Conservation (phyloP, 352 stramenopile genomes). For the Phytophthora citrophthora region DNA sequence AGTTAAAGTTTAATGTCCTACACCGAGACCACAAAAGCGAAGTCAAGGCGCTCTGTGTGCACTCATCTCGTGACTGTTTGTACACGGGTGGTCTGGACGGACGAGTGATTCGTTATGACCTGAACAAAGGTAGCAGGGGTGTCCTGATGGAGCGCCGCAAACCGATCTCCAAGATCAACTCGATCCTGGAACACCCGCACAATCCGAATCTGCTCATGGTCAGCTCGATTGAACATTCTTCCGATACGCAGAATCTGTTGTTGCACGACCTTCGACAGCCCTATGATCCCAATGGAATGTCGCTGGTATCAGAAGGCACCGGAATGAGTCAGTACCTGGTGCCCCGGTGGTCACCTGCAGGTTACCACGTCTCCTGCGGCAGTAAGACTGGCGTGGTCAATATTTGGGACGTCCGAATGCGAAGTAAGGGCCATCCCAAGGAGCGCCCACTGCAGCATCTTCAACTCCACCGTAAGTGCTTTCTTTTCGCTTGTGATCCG, state of each 20-base stretch:
- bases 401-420: constrained; percentile 84
- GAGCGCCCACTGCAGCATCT: constrained; percentile 81
- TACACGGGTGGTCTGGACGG: constrained; percentile 82
- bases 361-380: constrained; percentile 74
- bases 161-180: constrained; percentile 88
- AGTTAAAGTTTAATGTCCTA: constrained; percentile 73
- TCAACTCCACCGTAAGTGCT: constrained; percentile 73
- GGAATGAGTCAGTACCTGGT: constrained; percentile 89
- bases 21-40: constrained; percentile 82
- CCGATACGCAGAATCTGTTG: constrained; percentile 63
- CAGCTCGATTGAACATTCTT: constrained; percentile 65
- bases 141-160: constrained; percentile 77
- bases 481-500: neutral
- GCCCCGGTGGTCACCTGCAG: constrained; percentile 77
- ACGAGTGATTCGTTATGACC: constrained; percentile 73
- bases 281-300: constrained; percentile 58
- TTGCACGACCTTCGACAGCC: constrained; percentile 77
- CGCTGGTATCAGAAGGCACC: constrained; percentile 65
- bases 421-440: constrained; percentile 54
- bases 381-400: constrained; percentile 71
- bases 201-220: constrained; percentile 84
- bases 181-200: constrained; percentile 81
- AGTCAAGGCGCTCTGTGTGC: constrained; percentile 76
- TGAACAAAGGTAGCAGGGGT: constrained; percentile 47
- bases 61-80: constrained; percentile 70